These are phyloP conservation scores for Immersiporthe knoxdaviesiana DNA, from an alignment of 2,329 filamentous ascomycete genomes.

Conservation along the genomic window DNA sequence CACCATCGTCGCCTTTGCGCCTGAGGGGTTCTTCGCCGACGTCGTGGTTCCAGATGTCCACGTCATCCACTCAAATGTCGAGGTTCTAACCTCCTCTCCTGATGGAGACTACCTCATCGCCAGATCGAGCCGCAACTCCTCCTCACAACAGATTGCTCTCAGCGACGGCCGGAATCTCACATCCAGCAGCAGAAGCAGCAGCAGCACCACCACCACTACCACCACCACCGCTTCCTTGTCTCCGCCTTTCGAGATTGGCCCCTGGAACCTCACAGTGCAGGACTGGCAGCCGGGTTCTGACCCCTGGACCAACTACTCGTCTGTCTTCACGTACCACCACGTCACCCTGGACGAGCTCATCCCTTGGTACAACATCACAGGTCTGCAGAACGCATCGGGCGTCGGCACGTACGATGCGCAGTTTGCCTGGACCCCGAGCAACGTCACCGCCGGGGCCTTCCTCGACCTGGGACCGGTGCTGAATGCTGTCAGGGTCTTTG, in stretches of 20 bases:
- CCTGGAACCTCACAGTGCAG: conserved; percentile 19
- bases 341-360: conserved; percentile 13
- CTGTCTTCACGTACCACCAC: conserved; percentile 15
- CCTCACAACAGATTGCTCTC: not conserved
- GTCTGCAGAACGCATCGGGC: conserved; percentile 14
- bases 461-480: conserved; percentile 15
- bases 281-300: conserved; percentile 21
- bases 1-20: conserved; percentile 18
- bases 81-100: not conserved
- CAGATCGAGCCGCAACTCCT: conserved; percentile 3
- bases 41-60: conserved; percentile 7
- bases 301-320: conserved; percentile 16
- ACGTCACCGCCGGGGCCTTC: conserved; percentile 10
- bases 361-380: conserved; percentile 20
- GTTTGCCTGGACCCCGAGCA: conserved; percentile 11
- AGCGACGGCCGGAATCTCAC: conserved; percentile 10
- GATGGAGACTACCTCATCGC: conserved; percentile 2
- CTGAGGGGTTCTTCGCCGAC: conserved; percentile 11
- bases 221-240: not conserved
- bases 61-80: not conserved
- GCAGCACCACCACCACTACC: no score
- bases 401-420: conserved; percentile 17
- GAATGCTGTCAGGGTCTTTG: conserved; percentile 11
- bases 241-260: conserved; percentile 1
- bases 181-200: not conserved